Evolutionary conservation across 2,329 filamentous ascomycete genomes (phyloP).

Genomic region (Aureobasidium uvarum): DNA sequence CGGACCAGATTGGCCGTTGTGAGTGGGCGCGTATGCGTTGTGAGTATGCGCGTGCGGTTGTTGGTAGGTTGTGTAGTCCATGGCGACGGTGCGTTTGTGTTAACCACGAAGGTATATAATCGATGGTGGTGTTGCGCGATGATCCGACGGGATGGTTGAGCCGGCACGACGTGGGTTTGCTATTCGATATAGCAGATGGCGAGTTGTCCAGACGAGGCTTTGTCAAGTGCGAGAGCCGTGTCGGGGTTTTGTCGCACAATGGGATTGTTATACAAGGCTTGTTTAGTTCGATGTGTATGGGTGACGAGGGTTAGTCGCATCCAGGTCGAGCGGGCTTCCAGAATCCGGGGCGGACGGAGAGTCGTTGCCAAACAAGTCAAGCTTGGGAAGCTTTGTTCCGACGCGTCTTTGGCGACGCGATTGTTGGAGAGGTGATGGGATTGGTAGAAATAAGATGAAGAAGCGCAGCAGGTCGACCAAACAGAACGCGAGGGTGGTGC

Average conservation of each 20-base stretch:
- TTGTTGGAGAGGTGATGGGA: constrained; percentile 1
- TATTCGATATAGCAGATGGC: background rate
- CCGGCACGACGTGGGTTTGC: background rate
- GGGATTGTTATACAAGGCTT: background rate
- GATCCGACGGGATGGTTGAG: background rate
- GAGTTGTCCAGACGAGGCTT: background rate
- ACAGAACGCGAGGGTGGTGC: constrained; percentile 23
- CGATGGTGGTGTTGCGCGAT: background rate
- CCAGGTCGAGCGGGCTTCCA: background rate
- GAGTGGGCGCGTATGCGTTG: constrained; percentile 37
- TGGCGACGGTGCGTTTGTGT: constrained; percentile 34
- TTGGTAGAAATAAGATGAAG: constrained; percentile 22
- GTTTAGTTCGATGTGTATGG: background rate
- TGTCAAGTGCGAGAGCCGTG: background rate
- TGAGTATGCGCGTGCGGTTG: constrained; percentile 44
- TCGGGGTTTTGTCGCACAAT: constrained; percentile 11
- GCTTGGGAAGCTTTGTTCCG: constrained; percentile 2
- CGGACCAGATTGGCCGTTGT: constrained; percentile 41
- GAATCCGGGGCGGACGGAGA: constrained; percentile 6
- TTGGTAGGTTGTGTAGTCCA: constrained; percentile 52
- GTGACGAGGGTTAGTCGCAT: constrained; percentile 17
- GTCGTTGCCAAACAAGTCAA: background rate
- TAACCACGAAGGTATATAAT: background rate
- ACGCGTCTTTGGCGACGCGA: constrained; percentile 23
- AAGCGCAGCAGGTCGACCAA: constrained; percentile 5